Evolutionary conservation across 2,329 filamentous ascomycete species (phyloP).

Genomic region (Lasiodiplodia citricola): DNA sequence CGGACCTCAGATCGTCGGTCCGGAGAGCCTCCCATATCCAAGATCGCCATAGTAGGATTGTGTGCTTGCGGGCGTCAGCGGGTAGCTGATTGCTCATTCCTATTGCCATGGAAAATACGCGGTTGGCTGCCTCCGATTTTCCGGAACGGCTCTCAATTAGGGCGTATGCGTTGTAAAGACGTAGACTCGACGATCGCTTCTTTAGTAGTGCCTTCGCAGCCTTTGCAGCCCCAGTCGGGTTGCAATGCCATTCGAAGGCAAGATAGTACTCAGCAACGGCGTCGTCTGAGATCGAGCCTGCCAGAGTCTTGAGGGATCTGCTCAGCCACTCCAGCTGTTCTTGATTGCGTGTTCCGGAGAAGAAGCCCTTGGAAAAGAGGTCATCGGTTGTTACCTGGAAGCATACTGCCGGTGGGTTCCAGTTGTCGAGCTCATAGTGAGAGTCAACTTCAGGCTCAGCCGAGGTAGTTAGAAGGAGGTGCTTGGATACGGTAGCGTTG

Average conservation of each 20-base stretch:
- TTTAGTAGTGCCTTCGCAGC: constrained; percentile 77
- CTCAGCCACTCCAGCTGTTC: constrained; percentile 54
- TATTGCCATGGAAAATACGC: constrained; percentile 72
- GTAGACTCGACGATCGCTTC: constrained; percentile 64
- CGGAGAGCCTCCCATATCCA: constrained; percentile 73
- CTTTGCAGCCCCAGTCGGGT: constrained; percentile 66
- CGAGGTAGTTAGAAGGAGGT: not conserved
- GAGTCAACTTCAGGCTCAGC: not conserved
- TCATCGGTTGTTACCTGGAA: constrained; percentile 25
- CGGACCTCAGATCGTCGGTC: constrained; percentile 40
- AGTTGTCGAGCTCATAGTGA: not conserved
- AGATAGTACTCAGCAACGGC: constrained; percentile 71
- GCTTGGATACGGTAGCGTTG: not conserved
- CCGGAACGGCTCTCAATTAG: constrained; percentile 69
- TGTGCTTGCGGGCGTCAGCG: constrained; percentile 42
- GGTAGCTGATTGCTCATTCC: constrained; percentile 56
- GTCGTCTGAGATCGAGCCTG: constrained; percentile 48
- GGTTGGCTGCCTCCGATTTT: constrained; percentile 63
- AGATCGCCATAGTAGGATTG: constrained; percentile 60
- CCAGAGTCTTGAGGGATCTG: constrained; percentile 64
- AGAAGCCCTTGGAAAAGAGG: constrained; percentile 25
- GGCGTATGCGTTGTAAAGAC: constrained; percentile 80
- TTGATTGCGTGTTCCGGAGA: constrained; percentile 31
- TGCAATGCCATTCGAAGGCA: constrained; percentile 66
- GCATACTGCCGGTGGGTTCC: not conserved